Evolutionary conservation across 106 monocot species (phyloP), one percentile per base, ranked within the genome.

Genomic region (Cymbidium sinense): DNA sequence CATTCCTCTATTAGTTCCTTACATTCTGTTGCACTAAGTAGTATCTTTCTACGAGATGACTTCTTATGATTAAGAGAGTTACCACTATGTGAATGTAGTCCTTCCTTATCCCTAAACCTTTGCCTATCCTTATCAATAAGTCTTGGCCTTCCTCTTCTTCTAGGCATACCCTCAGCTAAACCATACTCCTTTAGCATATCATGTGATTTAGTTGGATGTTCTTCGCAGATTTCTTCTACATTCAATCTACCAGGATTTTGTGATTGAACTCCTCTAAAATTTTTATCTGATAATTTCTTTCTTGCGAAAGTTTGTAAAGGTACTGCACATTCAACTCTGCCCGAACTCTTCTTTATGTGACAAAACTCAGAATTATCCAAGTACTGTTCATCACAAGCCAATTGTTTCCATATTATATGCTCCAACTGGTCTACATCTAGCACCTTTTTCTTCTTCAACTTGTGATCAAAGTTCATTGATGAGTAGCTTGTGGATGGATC

Each of bases 401-500:
- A 81, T 64, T 15, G 20, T 61, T 72, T 77, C 82, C 52, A 71
- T 36, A 43, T 17, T 70, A 76, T 74, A 34, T 76, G 34, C 7
- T 10, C 43, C 11, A 67, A 15, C 47, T 12, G 39, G 19, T 25
- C 44, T 23, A 39, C 35, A 76, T 67, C 67, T 50, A 28, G n/a
- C 5, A 5, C 64, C 8, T 19, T 47, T 13, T 5, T 7, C 15
- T 76, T 76, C 70, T 50, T 81, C 44, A 19, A 19, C 37, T 50
- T 23, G 11, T 86, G 43, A 44, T 73, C 52, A 50, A 86, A 89
- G 34, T 79, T 82, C 20, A 81, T 84, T 31, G 81, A 73, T 29
- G 50, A 64, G 35, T 84, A 84, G 61, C 86, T 86, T 17, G 74
- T 76, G 87, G 87, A 87, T 43, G 78, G 86, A 37, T 89, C 83